Percentiles rank a stretch among this genome's conserved stretches.
Conservation (phyloP, 768 basidiomycete genomes). For the Termitomyces sp. region DNA sequence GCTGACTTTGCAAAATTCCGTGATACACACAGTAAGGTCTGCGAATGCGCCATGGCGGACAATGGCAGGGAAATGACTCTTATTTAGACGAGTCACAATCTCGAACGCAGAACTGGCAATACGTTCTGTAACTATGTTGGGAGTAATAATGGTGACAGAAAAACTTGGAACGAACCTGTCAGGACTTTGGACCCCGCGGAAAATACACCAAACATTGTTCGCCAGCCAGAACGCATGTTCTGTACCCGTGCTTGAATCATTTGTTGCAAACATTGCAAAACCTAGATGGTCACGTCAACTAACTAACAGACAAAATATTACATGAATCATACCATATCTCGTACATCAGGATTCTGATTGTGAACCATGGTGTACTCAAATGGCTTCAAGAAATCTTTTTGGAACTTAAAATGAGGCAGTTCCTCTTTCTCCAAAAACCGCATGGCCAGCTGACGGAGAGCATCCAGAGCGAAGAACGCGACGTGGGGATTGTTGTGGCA, state of each 20-base stretch:
- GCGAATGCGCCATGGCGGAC: slow-evolving; percentile 93
- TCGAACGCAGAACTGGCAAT: slow-evolving; percentile 94
- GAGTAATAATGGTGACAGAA: slow-evolving; percentile 6
- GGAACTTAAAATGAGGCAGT: slow-evolving; percentile 96
- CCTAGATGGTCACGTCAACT: slow-evolving; percentile 38
- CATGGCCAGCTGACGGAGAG: slow-evolving; percentile 95
- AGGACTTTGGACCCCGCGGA: slow-evolving; percentile 92
- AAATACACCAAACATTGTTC: slow-evolving; percentile 99
- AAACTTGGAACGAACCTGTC: slow-evolving; percentile 54
- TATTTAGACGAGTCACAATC: slow-evolving; percentile 88
- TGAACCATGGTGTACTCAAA: slow-evolving; percentile 98
- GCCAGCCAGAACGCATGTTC: slow-evolving; percentile 97
- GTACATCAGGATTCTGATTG: slow-evolving; percentile 91
- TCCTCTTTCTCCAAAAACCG: slow-evolving; percentile 99
- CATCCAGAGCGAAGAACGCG: slow-evolving; percentile 94
- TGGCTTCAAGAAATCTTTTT: slow-evolving; percentile 97
- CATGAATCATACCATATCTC: slow-evolving; percentile 76
- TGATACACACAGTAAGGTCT: slow-evolving; percentile 94
- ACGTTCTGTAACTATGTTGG: slow-evolving; percentile 54
- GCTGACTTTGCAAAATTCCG: slow-evolving; percentile 98
- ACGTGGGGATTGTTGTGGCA: slow-evolving; percentile 98
- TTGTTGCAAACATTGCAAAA: slow-evolving; percentile 95
- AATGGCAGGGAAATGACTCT: slow-evolving; percentile 86
- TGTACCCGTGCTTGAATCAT: slow-evolving; percentile 96
- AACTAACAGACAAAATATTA: not conserved